Evolutionary conservation across 2,329 filamentous ascomycete genomes (phyloP).

Genomic region (Calycina herbarum): DNA sequence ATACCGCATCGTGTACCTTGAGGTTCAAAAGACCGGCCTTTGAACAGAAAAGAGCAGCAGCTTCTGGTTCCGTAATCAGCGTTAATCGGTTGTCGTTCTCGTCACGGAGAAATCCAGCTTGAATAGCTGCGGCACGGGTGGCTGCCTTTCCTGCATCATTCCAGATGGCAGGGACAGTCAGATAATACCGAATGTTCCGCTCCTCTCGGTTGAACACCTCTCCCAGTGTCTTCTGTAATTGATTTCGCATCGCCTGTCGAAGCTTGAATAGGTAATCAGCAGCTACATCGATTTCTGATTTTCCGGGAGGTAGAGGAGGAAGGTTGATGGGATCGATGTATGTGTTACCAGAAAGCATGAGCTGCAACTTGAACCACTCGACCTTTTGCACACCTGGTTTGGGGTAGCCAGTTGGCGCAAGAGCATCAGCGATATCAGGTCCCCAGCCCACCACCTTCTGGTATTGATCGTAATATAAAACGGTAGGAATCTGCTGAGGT

Average conservation of each 20-base stretch:
- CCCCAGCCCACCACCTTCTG: conserved; percentile 99
- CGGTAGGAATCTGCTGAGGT: conserved; percentile 80
- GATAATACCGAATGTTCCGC: conserved; percentile 94
- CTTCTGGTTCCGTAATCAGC: conserved; percentile 93
- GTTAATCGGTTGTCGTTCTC: conserved; percentile 97
- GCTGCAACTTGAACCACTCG: conserved; percentile 99
- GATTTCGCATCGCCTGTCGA: conserved; percentile 92
- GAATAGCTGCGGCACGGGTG: conserved; percentile 91
- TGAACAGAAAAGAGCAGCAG: conserved; percentile 94
- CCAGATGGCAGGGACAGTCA: conserved; percentile 99
- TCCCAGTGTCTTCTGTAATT: conserved; percentile 92
- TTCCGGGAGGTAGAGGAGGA: conserved; percentile 92
- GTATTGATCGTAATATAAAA: conserved; percentile 99
- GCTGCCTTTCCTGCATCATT: conserved; percentile 98
- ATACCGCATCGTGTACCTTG: conserved; percentile 96
- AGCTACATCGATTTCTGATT: conserved; percentile 98
- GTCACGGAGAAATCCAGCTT: conserved; percentile 93
- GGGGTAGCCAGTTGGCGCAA: conserved; percentile 94
- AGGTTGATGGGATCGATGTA: conserved; percentile 99
- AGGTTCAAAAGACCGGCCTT: conserved; percentile 95
- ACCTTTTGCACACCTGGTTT: conserved; percentile 98
- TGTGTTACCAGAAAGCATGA: conserved; percentile 98
- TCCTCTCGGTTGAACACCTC: conserved; percentile 98
- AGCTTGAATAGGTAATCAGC: conserved; percentile 99
- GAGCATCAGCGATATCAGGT: conserved; percentile 93